A percentile compares a stretch with the other conserved stretches of the same genome.
Conservation (phyloP, 2,329 filamentous ascomycete species). For the Aspergillus pseudonomiae region DNA sequence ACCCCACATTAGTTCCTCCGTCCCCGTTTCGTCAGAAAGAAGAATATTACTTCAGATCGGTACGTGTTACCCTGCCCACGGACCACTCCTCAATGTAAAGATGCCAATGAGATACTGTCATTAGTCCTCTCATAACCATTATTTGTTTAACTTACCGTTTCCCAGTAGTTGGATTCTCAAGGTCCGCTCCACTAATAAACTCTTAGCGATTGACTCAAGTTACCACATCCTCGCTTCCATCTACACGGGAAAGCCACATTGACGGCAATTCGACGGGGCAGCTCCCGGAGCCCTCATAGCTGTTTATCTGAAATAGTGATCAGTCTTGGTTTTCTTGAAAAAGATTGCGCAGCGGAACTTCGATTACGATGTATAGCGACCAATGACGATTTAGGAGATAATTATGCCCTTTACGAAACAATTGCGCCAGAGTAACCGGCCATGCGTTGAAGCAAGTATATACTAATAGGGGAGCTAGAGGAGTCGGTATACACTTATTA, state of each 20-base stretch:
- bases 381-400: not conserved
- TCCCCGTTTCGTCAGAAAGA: not conserved
- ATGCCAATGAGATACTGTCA: not conserved
- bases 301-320: not conserved
- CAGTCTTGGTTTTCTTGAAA: not conserved
- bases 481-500: not conserved
- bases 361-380: not conserved
- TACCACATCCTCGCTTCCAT: not conserved
- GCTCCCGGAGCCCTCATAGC: not conserved
- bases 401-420: conserved; percentile 5
- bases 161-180: not conserved
- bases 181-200: not conserved
- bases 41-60: not conserved
- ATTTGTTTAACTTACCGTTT: not conserved
- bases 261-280: not conserved
- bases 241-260: not conserved
- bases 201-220: not conserved
- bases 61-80: not conserved
- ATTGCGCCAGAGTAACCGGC: conserved; percentile 4
- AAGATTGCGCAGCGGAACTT: not conserved
- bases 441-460: conserved; percentile 7
- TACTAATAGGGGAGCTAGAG: conserved; percentile 5
- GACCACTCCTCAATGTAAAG: not conserved
- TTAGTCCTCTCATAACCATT: not conserved
- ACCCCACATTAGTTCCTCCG: not conserved